Evolutionary conservation across 305 asterid genomes (phyloP).

Genomic region (Stenogyne calaminthoides): DNA sequence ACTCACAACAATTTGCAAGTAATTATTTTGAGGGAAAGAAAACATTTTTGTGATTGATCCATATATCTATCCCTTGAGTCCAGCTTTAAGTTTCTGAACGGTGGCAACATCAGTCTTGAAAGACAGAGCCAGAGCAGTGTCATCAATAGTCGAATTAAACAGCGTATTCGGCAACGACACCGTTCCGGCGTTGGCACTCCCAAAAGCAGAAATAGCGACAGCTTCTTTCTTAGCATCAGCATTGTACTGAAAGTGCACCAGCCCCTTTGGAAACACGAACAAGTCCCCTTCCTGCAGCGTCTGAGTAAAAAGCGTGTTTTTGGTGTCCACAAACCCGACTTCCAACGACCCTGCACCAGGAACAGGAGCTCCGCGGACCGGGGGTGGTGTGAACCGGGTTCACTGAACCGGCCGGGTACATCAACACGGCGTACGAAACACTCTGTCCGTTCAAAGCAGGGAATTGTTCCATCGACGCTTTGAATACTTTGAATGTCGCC

Average conservation of each 20-base stretch:
- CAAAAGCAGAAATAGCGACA: slow-evolving; percentile 52
- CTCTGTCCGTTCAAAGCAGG: slow-evolving; percentile 60
- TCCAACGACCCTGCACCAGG: slow-evolving; percentile 39
- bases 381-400: slow-evolving; percentile 72
- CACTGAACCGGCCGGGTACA: slow-evolving; percentile 45
- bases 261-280: slow-evolving; percentile 56
- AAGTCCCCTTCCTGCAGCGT: slow-evolving; percentile 49
- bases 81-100: slow-evolving; percentile 59
- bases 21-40: too few relatives aligned
- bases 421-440: slow-evolving; percentile 53
- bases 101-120: slow-evolving; percentile 58
- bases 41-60: too few relatives aligned
- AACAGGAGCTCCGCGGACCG: slow-evolving; percentile 61
- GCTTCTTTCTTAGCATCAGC: slow-evolving; percentile 38
- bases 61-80: too few relatives aligned
- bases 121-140: slow-evolving; percentile 44
- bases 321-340: slow-evolving; percentile 63
- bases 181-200: slow-evolving; percentile 60
- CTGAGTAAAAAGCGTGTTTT: slow-evolving; percentile 49
- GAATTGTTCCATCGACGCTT: slow-evolving; percentile 51
- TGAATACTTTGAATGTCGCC: slow-evolving; percentile 39
- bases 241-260: slow-evolving; percentile 61
- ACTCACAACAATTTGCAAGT: too few relatives aligned
- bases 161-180: slow-evolving; percentile 50
- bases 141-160: slow-evolving; percentile 52